Percentiles rank a stretch among this genome's conserved stretches.
Evolutionary conservation across 106 monocot species (phyloP).

Genomic region (Gastrodia elata): DNA sequence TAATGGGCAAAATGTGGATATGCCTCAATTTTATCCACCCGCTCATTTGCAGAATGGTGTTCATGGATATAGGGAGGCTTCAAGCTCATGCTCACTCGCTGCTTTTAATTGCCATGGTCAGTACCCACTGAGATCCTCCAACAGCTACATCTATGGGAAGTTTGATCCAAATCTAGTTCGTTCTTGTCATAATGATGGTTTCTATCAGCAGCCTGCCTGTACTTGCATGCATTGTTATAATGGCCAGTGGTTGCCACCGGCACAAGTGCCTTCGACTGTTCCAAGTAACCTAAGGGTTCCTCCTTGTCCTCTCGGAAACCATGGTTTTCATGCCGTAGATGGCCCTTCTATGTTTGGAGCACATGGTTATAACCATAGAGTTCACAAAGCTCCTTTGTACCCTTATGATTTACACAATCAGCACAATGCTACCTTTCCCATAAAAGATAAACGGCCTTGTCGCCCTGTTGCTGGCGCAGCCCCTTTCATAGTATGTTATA

Average conservation of each 20-base stretch:
- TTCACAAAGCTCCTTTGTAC: constrained; percentile 18
- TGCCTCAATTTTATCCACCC: constrained; percentile 34
- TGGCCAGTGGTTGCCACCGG: constrained; percentile 29
- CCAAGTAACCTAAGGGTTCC: constrained; percentile 27
- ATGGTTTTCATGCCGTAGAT: constrained; percentile 27
- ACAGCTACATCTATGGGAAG: constrained; percentile 28
- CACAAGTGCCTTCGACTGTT: constrained; percentile 18
- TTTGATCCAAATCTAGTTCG: constrained; percentile 46
- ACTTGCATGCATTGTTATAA: constrained; percentile 54
- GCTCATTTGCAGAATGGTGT: constrained; percentile 27
- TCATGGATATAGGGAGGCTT: constrained; percentile 37
- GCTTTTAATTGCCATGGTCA: constrained; percentile 27
- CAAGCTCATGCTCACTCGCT: constrained; percentile 13
- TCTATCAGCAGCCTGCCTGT: constrained; percentile 59
- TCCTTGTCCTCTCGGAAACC: constrained; percentile 28
- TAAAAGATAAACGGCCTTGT: constrained; percentile 33
- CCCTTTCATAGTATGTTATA: constrained; percentile 71
- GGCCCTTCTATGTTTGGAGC: constrained; percentile 21
- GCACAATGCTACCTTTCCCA: constrained; percentile 23
- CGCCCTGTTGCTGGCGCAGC: constrained; percentile 64
- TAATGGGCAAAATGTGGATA: constrained; percentile 20
- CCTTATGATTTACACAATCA: constrained; percentile 19
- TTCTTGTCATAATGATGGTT: constrained; percentile 52
- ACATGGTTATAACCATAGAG: constrained; percentile 28
- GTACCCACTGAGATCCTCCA: constrained; percentile 20